Percentiles rank a stretch among this genome's conserved stretches.
phyloP scores from a whole-genome alignment of 176 grass and related monocot species.

The Pontederia crassipes region DNA sequence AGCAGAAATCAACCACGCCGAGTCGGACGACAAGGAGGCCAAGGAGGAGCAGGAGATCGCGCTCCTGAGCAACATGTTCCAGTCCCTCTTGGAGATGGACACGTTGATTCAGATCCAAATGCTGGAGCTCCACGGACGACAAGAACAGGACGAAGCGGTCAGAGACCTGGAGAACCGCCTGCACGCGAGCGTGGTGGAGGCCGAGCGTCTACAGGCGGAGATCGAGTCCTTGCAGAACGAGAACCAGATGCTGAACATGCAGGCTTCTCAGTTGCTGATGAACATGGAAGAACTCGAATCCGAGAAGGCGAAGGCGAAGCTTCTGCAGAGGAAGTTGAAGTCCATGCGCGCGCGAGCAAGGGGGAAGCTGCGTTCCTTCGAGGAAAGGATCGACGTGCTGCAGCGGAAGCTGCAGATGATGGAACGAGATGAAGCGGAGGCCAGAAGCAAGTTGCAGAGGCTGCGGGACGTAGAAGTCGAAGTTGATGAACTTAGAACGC shows the following conservation, averaged over 20 bases:
- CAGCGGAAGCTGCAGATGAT: slow-evolving; percentile 21
- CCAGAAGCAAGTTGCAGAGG: slow-evolving; percentile 17
- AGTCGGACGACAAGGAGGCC: background rate
- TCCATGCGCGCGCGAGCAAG: slow-evolving; percentile 10
- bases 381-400: slow-evolving; percentile 23
- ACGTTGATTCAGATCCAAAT: slow-evolving; percentile 37
- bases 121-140: slow-evolving; percentile 37
- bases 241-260: slow-evolving; percentile 42
- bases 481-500: slow-evolving; percentile 26
- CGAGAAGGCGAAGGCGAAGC: slow-evolving; percentile 45
- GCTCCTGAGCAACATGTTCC: slow-evolving; percentile 32
- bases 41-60: slow-evolving; percentile 29
- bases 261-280: slow-evolving; percentile 28
- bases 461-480: slow-evolving; percentile 26
- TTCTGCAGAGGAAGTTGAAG: slow-evolving; percentile 24
- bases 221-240: slow-evolving; percentile 52
- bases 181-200: slow-evolving; percentile 22
- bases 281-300: slow-evolving; percentile 33
- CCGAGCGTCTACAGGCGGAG: slow-evolving; percentile 29
- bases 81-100: slow-evolving; percentile 43
- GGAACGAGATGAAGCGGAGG: slow-evolving; percentile 20
- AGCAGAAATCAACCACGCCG: background rate
- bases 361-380: background rate
- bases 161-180: slow-evolving; percentile 47
- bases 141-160: slow-evolving; percentile 29